A percentile compares a stretch with the other conserved stretches of the same genome.
Evolutionary conservation across 2,329 filamentous ascomycete species (phyloP).

Genomic region (Didymella lethalis): DNA sequence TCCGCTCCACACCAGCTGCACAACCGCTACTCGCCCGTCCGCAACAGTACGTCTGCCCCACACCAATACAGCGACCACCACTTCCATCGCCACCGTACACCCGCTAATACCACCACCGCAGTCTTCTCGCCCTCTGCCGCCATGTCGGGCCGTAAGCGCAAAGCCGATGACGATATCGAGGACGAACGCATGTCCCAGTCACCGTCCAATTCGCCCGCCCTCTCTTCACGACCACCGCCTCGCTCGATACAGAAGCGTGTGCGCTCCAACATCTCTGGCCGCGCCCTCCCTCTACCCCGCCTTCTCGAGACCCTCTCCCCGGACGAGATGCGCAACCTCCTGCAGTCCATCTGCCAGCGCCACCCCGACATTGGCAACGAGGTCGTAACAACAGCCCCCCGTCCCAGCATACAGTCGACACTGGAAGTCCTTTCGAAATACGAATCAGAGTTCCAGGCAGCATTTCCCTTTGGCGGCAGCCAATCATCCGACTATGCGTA

Average conservation of each 20-base stretch:
- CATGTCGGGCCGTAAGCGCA: slow-evolving; percentile 75
- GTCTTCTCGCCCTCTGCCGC: slow-evolving; percentile 49
- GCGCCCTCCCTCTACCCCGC: slow-evolving; percentile 72
- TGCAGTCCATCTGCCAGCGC: slow-evolving; percentile 90
- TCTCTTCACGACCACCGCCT: slow-evolving; percentile 71
- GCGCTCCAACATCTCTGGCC: slow-evolving; percentile 72
- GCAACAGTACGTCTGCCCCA: slow-evolving; percentile 61
- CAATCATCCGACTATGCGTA: slow-evolving; percentile 92
- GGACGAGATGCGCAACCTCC: slow-evolving; percentile 80
- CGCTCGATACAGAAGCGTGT: slow-evolving; percentile 64
- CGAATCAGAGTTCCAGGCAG: slow-evolving; percentile 75
- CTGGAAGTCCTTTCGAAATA: slow-evolving; percentile 84
- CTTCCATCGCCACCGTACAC: slow-evolving; percentile 14
- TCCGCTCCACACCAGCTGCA: slow-evolving; percentile 69
- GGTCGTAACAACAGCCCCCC: slow-evolving; percentile 81
- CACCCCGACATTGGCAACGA: slow-evolving; percentile 87
- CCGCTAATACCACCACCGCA: slow-evolving; percentile 27
- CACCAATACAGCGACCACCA: slow-evolving; percentile 9
- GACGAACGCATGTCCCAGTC: slow-evolving; percentile 92
- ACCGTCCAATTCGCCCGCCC: slow-evolving; percentile 80
- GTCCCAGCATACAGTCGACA: slow-evolving; percentile 83
- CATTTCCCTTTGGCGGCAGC: slow-evolving; percentile 86
- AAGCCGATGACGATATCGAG: slow-evolving; percentile 77
- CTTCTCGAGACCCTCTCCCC: slow-evolving; percentile 94
- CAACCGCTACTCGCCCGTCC: slow-evolving; percentile 66